phyloP scores from a whole-genome alignment of 768 basidiomycete genomes.

The Infundibulicybe gibba region DNA sequence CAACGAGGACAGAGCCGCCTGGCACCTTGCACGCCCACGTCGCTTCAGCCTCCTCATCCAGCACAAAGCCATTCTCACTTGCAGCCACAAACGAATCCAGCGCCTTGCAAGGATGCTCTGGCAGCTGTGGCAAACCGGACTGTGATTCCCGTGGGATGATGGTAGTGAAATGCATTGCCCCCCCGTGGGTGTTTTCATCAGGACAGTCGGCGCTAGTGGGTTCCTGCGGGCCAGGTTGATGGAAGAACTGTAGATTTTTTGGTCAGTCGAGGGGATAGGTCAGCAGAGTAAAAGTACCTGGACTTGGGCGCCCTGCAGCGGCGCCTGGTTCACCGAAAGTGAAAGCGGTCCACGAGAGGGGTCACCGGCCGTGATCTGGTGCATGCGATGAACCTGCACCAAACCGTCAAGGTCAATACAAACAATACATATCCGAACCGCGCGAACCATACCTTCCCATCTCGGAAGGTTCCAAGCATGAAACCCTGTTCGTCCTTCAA shows the following conservation, averaged over 20 bases:
- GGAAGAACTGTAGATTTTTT: conserved; percentile 33
- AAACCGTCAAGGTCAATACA: background rate
- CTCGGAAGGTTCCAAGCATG: conserved; percentile 43
- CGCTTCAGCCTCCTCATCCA: conserved; percentile 18
- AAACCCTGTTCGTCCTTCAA: conserved; percentile 56
- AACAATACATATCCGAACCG: background rate
- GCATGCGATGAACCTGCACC: conserved; percentile 43
- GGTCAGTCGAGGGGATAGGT: conserved; percentile 2
- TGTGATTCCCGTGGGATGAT: background rate
- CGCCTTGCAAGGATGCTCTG: conserved; percentile 10
- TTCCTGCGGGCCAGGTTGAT: conserved; percentile 13
- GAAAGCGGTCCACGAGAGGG: conserved; percentile 68
- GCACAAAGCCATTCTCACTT: conserved; percentile 54
- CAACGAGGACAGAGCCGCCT: conserved; percentile 24
- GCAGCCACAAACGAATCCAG: conserved; percentile 34
- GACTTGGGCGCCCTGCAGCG: conserved; percentile 43
- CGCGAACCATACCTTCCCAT: conserved; percentile 21
- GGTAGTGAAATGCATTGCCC: background rate
- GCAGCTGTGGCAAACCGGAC: conserved; percentile 13
- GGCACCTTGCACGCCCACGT: conserved; percentile 40
- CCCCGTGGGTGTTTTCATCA: background rate
- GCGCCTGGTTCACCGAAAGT: conserved; percentile 50
- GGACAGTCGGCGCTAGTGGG: background rate
- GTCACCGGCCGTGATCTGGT: conserved; percentile 66
- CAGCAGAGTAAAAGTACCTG: conserved; percentile 28